Evolutionary conservation across 441 rosid species (phyloP).

Genomic region (Cnidoscolus chayamansa): DNA sequence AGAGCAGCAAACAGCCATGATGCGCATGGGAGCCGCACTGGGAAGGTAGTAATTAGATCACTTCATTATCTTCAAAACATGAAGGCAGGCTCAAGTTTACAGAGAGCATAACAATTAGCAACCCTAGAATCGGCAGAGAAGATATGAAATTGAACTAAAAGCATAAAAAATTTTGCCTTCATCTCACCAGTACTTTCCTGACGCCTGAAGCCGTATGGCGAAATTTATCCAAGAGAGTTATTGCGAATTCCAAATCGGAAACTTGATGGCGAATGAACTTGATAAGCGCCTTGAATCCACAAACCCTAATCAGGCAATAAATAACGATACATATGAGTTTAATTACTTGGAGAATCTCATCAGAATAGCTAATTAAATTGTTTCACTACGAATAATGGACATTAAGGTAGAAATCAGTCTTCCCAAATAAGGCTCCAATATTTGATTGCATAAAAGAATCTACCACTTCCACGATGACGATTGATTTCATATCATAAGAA

Average conservation of each 20-base stretch:
- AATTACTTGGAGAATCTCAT: constrained; percentile 53
- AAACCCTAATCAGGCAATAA: constrained; percentile 75
- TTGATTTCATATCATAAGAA: not conserved
- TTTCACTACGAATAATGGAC: constrained; percentile 58
- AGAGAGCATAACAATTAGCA: constrained; percentile 34
- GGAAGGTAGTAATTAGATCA: constrained; percentile 82
- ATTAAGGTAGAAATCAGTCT: constrained; percentile 59
- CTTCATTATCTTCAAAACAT: constrained; percentile 61
- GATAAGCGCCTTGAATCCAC: constrained; percentile 81
- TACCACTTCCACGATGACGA: too few relatives aligned
- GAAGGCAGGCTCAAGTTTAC: constrained; percentile 58
- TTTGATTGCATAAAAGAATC: not conserved
- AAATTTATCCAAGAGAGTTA: constrained; percentile 73
- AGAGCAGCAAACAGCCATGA: constrained; percentile 71
- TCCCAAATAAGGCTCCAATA: not conserved
- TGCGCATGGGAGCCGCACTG: constrained; percentile 88
- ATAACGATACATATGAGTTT: constrained; percentile 75
- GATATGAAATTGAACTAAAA: constrained; percentile 87
- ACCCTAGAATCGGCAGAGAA: constrained; percentile 83
- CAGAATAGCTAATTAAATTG: constrained; percentile 45
- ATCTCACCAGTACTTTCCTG: constrained; percentile 96
- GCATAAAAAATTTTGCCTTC: constrained; percentile 86
- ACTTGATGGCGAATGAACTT: constrained; percentile 94
- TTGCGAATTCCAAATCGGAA: constrained; percentile 86
- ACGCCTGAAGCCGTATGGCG: constrained; percentile 53